Percentiles rank a stretch among this genome's conserved stretches.
Conservation (phyloP, 306 rosid genomes). For the Quercus mongolica region DNA sequence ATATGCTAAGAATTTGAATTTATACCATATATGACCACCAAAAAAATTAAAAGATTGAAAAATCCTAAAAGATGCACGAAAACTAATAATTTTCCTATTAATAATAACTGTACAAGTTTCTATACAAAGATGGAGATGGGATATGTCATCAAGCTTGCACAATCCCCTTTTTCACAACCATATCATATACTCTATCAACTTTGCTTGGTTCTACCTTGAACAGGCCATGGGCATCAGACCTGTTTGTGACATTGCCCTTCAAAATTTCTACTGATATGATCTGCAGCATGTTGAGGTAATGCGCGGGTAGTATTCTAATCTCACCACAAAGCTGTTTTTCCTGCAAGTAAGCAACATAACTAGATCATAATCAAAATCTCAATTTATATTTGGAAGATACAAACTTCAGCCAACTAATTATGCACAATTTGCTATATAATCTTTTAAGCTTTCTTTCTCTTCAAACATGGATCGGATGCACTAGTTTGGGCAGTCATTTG, state of each 20-base stretch:
- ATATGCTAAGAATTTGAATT: too few relatives aligned
- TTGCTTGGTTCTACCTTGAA: slow-evolving; percentile 71
- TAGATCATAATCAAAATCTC: slow-evolving; percentile 14
- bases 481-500: neutral
- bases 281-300: slow-evolving; percentile 64
- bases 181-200: slow-evolving; percentile 74
- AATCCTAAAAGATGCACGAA: too few relatives aligned
- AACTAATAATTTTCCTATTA: neutral
- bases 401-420: neutral
- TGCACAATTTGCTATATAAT: neutral
- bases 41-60: too few relatives aligned
- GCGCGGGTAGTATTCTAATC: slow-evolving; percentile 67
- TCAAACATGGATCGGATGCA: neutral
- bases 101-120: neutral
- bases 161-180: slow-evolving; percentile 61
- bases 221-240: slow-evolving; percentile 59
- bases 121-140: neutral
- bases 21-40: too few relatives aligned
- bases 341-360: slow-evolving; percentile 36
- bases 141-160: slow-evolving; percentile 20
- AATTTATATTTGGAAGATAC: neutral
- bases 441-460: neutral
- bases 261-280: slow-evolving; percentile 50
- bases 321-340: slow-evolving; percentile 69
- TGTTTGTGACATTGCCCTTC: slow-evolving; percentile 54